Base-by-base conservation (phyloP, 1,139 yeast species). In the Kodamaea anthophila region DNA sequence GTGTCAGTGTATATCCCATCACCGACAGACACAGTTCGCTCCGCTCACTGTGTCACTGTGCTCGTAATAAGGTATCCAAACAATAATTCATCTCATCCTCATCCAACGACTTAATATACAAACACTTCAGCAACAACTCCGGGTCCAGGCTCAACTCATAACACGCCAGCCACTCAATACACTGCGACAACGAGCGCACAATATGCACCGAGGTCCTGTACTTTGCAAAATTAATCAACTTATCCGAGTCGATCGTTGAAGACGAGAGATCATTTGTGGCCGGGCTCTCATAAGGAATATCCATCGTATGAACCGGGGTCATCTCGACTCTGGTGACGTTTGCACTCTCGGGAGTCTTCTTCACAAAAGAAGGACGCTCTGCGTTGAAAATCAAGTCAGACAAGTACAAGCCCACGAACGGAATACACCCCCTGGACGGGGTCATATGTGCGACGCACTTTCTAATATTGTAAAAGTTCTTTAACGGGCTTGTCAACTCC, bases 401-500 rank as follows among this genome's bases (percentile, higher is more conserved):
- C 30, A 91, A 55, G 46, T 85, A 87, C 24, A 91, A 65, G 2
- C 94, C 96, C 31, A 88, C 74, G 51, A 87, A 88, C 15, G 97
- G 97, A 29, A 88, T 77, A 44, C 94, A 80, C 2, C 97, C 97
- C 35, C 64, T 68, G 2, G 84, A 70, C 9, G 87, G 86, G 33
- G 72, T 73, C 37, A 80, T 61, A 24, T 65, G 68, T 40, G 73
- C 74, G 39, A 86, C 65, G 35, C 81, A 73, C 13, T 65, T 54
- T 40, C 96, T 65, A 37, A 88, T 64, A 32, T 71, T 70, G 32
- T 70, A 56, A 49, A 85, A 88, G 49, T 80, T 78, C 46, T 68
- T 72, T 36, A 75, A 58, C 9, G 87, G 80, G 10, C 82, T 74
- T 1, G 84, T 66, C 29, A 80, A 56, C 28, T 71, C 70, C 47